Conservation (phyloP, 441 rosid genomes). For the Bocquillonia castaneifolia region DNA sequence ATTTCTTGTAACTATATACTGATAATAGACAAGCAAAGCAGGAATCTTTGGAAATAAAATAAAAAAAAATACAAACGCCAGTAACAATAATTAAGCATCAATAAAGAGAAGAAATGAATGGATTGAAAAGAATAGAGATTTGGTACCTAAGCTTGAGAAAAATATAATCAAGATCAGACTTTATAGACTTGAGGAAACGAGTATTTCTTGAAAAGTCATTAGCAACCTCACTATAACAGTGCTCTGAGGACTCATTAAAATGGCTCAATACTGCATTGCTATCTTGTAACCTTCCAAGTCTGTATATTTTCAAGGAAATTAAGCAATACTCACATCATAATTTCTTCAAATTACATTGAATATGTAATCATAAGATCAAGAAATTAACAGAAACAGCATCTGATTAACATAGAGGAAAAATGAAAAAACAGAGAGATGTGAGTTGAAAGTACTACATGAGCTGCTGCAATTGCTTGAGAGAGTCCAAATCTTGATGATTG, state of each 20-base stretch:
- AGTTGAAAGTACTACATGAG: slow-evolving; percentile 61
- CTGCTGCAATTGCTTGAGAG: slow-evolving; percentile 66
- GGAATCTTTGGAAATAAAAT: no score
- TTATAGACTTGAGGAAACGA: slow-evolving; percentile 63
- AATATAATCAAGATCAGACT: slow-evolving; percentile 81
- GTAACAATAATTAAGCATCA: no score
- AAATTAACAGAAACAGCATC: neutral
- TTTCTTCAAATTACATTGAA: neutral
- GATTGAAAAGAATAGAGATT: neutral
- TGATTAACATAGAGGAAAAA: neutral
- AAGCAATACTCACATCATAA: neutral
- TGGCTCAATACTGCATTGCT: slow-evolving; percentile 91
- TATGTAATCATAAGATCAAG: neutral
- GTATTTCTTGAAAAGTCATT: slow-evolving; percentile 62
- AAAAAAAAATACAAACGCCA: no score
- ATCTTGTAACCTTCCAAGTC: slow-evolving; percentile 93
- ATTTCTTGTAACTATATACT: no score
- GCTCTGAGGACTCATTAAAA: slow-evolving; percentile 78
- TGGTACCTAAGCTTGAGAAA: slow-evolving; percentile 77
- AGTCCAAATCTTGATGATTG: slow-evolving; percentile 45
- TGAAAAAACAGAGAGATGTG: slow-evolving; percentile 9
- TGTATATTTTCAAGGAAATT: slow-evolving; percentile 21
- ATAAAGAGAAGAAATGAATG: no score
- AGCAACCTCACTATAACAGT: slow-evolving; percentile 68
- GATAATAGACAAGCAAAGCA: no score